Evolutionary conservation across 176 grass and related monocot genomes (phyloP), one percentile per base, ranked within the genome.

Genomic region (Eleusine indica): DNA sequence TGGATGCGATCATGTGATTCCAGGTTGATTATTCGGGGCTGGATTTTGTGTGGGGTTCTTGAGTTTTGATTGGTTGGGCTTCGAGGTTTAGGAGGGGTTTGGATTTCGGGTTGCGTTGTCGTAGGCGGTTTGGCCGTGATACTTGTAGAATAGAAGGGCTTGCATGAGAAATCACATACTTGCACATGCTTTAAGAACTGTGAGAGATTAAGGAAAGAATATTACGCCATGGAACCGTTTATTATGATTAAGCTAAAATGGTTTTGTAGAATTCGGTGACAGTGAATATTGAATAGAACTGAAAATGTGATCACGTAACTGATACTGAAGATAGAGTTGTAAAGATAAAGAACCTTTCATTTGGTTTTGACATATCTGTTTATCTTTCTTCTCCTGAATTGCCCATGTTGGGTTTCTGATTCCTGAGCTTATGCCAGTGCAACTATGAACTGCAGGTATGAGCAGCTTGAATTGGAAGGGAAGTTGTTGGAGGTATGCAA

Each of bases 391-490:
- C 62, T 19, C 10, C 47, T 74, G 32, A 66, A 32, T 52, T 67
- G 2, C 19, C 15, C 37, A 19, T 71, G 37, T 29, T 81, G 0
- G 40, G 16, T 41, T 30, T 67, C 32, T 43, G 41, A 54, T 75
- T 47, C 0, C n/a, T 32, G 54, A 70, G 56, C 71, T 82, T 47
- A 89, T 66, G 76, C 6, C 63, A 9, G 25, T 67, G 72, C 10
- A 71, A 42, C 75, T 85, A 14, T 82, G 15, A 76, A 73, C 77
- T 75, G 87, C 88, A 97, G 92, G 77, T 97, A 91, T 43, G 95
- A 98, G 44, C 80, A 94, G 75, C 94, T 98, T 86, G 86, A 93
- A 78, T 70, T 95, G 71, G 92, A 95, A 93, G 92, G 88, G 56
- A 98, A 93, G 79, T 74, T 98, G 13, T 64, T 98, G 80, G 89